Conservation (phyloP, 2,329 filamentous ascomycete species). For the Cladosporium sp. region DNA sequence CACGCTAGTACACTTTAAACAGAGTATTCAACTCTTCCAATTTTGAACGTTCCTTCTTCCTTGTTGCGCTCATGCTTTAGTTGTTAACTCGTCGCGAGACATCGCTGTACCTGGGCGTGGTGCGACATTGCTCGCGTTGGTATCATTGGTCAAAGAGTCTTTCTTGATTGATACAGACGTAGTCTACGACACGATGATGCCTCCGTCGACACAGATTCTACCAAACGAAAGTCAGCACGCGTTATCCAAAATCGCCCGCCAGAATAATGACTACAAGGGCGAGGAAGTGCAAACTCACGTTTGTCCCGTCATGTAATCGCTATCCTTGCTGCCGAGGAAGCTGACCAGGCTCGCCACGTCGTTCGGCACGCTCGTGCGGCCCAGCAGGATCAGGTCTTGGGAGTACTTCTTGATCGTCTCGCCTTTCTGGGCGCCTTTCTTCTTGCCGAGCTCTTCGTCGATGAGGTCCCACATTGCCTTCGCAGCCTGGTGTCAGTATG, state of each 20-base stretch:
- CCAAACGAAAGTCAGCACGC: neutral
- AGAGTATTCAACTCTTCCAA: neutral
- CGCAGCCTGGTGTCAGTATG: neutral
- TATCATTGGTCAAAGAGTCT: neutral
- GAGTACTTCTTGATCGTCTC: slow-evolving; percentile 56
- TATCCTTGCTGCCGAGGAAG: slow-evolving; percentile 61
- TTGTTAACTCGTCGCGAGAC: neutral
- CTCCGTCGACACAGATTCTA: slow-evolving; percentile 18
- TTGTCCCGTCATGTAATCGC: slow-evolving; percentile 67
- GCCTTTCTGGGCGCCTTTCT: slow-evolving; percentile 50
- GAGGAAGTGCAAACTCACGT: slow-evolving; percentile 50
- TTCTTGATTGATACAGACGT: neutral
- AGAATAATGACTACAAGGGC: neutral
- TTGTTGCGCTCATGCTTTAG: neutral
- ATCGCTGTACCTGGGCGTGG: neutral
- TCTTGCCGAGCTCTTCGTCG: slow-evolving; percentile 60
- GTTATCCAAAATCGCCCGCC: neutral
- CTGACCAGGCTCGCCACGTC: slow-evolving; percentile 66
- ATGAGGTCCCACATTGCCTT: slow-evolving; percentile 70
- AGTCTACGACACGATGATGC: slow-evolving; percentile 12
- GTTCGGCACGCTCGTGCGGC: slow-evolving; percentile 60
- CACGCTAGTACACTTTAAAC: slow-evolving; percentile 8
- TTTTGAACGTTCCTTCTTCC: neutral
- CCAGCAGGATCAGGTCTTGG: slow-evolving; percentile 57
- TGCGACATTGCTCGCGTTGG: neutral